These are phyloP conservation scores for Lactarius evosmus DNA, from an alignment of 768 basidiomycete species.

Conservation along the genomic window DNA sequence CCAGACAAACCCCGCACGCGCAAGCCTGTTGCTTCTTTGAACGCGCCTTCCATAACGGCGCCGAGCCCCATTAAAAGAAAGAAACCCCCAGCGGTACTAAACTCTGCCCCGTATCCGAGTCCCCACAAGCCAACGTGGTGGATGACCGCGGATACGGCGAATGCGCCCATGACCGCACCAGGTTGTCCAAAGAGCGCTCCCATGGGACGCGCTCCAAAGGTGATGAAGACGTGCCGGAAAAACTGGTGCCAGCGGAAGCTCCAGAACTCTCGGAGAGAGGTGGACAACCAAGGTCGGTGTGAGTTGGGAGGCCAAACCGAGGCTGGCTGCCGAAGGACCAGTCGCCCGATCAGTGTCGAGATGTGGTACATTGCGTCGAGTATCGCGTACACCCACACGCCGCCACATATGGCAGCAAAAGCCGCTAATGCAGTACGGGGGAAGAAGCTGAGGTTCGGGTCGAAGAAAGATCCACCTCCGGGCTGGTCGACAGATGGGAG, in stretches of 20 bases:
- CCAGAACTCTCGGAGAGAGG: conserved; percentile 41
- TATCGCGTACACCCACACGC: conserved; percentile 17
- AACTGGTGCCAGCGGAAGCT: conserved; percentile 37
- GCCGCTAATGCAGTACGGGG: background rate
- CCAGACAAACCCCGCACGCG: conserved; percentile 49
- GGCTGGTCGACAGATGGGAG: conserved; percentile 10
- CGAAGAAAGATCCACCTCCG: conserved; percentile 9
- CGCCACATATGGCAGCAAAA: conserved; percentile 8
- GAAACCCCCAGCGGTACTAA: conserved; percentile 43
- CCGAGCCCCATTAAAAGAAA: conserved; percentile 59
- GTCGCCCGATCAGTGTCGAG: conserved; percentile 30
- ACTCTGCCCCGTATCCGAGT: conserved; percentile 52
- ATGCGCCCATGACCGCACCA: conserved; percentile 55
- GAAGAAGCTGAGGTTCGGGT: background rate
- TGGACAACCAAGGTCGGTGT: conserved; percentile 37
- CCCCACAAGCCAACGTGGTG: conserved; percentile 59
- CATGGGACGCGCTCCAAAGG: conserved; percentile 35
- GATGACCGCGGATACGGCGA: conserved; percentile 55
- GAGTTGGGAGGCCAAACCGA: conserved; percentile 37
- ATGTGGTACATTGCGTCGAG: conserved; percentile 30
- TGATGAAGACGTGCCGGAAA: conserved; percentile 34
- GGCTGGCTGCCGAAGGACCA: conserved; percentile 34
- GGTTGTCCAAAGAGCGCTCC: conserved; percentile 44
- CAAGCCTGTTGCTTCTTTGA: conserved; percentile 43
- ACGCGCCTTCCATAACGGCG: conserved; percentile 47